These are phyloP conservation scores for Saprolegnia diclina DNA, from an alignment of 352 stramenopile species.

Conservation along the genomic window DNA sequence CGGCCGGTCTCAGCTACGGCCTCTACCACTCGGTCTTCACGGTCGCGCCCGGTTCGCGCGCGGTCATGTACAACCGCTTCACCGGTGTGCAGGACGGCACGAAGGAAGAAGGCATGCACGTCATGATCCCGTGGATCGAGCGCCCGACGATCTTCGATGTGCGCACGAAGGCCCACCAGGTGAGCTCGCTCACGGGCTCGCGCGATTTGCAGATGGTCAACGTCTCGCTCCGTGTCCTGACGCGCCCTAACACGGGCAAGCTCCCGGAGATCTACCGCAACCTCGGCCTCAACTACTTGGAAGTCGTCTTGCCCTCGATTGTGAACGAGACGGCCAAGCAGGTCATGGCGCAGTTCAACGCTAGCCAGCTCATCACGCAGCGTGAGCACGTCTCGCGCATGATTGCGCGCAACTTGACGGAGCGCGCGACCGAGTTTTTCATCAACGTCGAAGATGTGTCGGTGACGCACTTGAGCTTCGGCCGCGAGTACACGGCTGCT, in stretches of 20 bases:
- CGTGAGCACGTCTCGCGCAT: conserved; percentile 94
- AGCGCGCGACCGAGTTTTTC: conserved; percentile 86
- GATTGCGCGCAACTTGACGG: conserved; percentile 91
- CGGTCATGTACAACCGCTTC: conserved; percentile 87
- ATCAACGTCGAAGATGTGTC: conserved; percentile 97
- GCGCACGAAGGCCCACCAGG: conserved; percentile 90
- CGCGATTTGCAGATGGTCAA: conserved; percentile 99
- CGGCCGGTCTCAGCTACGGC: conserved; percentile 59
- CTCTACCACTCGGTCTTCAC: conserved; percentile 85
- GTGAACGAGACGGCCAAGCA: conserved; percentile 99
- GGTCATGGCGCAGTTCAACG: conserved; percentile 99
- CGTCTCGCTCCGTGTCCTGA: conserved; percentile 98
- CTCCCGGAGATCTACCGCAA: conserved; percentile 97
- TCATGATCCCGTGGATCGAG: conserved; percentile 97
- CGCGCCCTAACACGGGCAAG: conserved; percentile 89
- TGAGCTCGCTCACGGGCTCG: conserved; percentile 85
- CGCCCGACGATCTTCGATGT: conserved; percentile 94
- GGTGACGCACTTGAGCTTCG: conserved; percentile 99
- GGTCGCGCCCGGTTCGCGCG: conserved; percentile 81
- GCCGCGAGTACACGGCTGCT: conserved; percentile 96
- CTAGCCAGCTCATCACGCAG: conserved; percentile 98
- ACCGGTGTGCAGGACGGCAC: conserved; percentile 70
- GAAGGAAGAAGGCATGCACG: conserved; percentile 94
- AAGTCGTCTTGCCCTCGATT: conserved; percentile 97
- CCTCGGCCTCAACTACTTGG: conserved; percentile 96